Conservation (phyloP, 1,284 basidiomycete species). For the Ustilago crameri region DNA sequence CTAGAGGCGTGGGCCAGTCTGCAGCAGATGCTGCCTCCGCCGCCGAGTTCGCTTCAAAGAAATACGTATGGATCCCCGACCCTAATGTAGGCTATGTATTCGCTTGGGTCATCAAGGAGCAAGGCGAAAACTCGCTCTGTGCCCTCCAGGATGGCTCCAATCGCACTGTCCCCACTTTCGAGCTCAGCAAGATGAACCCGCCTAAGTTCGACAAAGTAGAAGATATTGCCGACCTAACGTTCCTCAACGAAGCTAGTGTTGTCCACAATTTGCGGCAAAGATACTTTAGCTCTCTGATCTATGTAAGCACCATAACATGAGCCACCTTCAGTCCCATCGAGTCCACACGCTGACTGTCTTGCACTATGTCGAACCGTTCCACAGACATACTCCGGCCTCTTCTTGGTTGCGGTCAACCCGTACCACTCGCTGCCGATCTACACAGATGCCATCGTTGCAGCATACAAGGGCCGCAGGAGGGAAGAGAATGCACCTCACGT, state of each 20-base stretch:
- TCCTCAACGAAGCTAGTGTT: slow-evolving; percentile 97
- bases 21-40: slow-evolving; percentile 70
- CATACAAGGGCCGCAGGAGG: slow-evolving; percentile 89
- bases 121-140: slow-evolving; percentile 76
- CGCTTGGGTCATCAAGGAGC: slow-evolving; percentile 87
- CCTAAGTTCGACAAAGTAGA: slow-evolving; percentile 98
- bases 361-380: not conserved
- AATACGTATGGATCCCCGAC: slow-evolving; percentile 95
- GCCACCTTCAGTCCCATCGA: not conserved
- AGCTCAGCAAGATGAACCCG: slow-evolving; percentile 76
- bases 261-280: slow-evolving; percentile 93
- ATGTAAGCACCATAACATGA: slow-evolving; percentile 69
- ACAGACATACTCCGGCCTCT: slow-evolving; percentile 88
- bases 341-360: not conserved
- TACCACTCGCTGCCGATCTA: slow-evolving; percentile 94
- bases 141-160: slow-evolving; percentile 73
- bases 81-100: slow-evolving; percentile 87
- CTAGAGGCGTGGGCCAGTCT: slow-evolving; percentile 56
- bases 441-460: slow-evolving; percentile 87
- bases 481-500: slow-evolving; percentile 98
- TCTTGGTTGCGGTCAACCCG: slow-evolving; percentile 97
- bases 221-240: slow-evolving; percentile 98
- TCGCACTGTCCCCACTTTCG: slow-evolving; percentile 56
- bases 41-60: slow-evolving; percentile 96
- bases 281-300: slow-evolving; percentile 80